Evolutionary conservation across 345 rosid species (phyloP), one percentile per base, ranked within the genome.

Genomic region (Streptanthus diversifolius): DNA sequence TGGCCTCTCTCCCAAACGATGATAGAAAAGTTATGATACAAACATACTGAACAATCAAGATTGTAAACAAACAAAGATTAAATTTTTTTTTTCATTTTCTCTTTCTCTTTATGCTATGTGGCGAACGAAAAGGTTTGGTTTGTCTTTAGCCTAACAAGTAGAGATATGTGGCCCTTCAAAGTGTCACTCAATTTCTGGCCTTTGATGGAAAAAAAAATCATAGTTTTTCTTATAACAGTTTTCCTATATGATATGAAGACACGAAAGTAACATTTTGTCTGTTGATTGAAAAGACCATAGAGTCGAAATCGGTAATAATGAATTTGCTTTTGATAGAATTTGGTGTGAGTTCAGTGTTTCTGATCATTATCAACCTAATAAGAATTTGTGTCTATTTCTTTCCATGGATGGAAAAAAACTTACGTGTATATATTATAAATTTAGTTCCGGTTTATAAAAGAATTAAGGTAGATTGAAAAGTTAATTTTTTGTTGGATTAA

Each of bases 81-180:
- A 32, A 47, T 8, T 33, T 24, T 17, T 12, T 12, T 5, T 14
- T 49, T 39, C 66, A 5, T 3, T 14, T 22, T 30, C 35, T 43
- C 8, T 0, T 66, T 25, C 21, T 57, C 24, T 15, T 8, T 0
- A 12, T 21, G 36, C 56, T 68, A 45, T 39, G 45, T 19, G 45
- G 54, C 24, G 36, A 48, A 40, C 41, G 56, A 68, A 75, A 68
- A 75, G 79, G 73, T 59, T 67, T 68, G 79, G 69, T 60, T 61
- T 75, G 74, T 75, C 74, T 57, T 75, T 68, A 60, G 48, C 69
- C 79, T 51, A 68, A 75, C 63, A 75, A 60, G 63, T 60, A 75
- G 73, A 30, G 56, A 51, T 60, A 51, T 54, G 79, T 75, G 55
- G 73, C 69, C 69, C 22, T 51, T 75, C 69, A 6, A 30, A 39